Evolutionary conservation across 2,329 filamentous ascomycete species (phyloP).

Genomic region (Byssoonygena ceratinophila): DNA sequence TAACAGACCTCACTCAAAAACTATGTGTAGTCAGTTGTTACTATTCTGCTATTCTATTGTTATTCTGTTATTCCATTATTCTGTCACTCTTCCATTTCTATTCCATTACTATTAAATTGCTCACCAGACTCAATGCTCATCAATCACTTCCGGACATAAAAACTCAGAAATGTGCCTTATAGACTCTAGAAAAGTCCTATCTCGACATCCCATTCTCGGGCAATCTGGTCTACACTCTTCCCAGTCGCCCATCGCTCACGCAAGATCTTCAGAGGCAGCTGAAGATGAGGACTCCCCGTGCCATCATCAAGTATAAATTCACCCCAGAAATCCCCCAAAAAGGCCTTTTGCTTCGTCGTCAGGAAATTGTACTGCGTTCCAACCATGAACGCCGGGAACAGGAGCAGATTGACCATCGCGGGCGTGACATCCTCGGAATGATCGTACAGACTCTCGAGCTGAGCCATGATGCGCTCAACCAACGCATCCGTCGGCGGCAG

Average conservation of each 20-base stretch:
- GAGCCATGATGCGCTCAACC: constrained; percentile 4
- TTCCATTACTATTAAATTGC: no score
- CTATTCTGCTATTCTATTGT: no score
- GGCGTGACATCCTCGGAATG: neutral
- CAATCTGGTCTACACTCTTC: constrained; percentile 12
- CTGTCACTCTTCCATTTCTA: no score
- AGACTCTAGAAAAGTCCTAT: constrained; percentile 11
- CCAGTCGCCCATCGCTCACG: constrained; percentile 10
- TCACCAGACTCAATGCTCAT: no score
- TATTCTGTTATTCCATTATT: no score
- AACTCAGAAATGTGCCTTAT: no score
- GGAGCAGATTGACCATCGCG: constrained; percentile 11
- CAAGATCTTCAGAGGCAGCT: constrained; percentile 10
- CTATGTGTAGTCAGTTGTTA: no score
- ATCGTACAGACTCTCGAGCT: neutral
- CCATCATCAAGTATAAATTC: constrained; percentile 11
- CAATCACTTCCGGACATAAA: no score
- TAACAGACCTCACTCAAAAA: no score
- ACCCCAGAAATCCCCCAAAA: constrained; percentile 12
- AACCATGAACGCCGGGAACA: constrained; percentile 14
- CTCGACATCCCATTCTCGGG: constrained; percentile 11
- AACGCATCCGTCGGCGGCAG: constrained; percentile 2
- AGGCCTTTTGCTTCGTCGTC: constrained; percentile 1
- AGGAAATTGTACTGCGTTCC: constrained; percentile 9
- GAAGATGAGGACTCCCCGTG: constrained; percentile 1